Evolutionary conservation across 345 rosid genomes (phyloP).

Genomic region (Salix exigua): DNA sequence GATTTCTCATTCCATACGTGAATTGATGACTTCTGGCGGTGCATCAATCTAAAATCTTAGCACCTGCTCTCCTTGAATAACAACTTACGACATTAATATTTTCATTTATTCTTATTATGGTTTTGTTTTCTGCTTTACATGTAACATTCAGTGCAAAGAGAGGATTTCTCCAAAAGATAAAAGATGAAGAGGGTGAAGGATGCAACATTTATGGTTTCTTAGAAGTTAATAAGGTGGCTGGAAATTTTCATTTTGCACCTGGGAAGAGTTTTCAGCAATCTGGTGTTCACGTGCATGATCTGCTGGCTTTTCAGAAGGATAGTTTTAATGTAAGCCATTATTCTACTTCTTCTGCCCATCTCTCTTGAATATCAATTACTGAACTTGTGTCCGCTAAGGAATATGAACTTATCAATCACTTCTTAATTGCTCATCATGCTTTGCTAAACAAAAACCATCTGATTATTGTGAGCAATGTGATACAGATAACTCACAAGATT

Average conservation of each 20-base stretch:
- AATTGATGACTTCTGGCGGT: not conserved
- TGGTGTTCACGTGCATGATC: slow-evolving; percentile 79
- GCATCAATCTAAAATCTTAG: too few species aligned
- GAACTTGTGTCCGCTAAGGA: not conserved
- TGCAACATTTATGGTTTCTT: slow-evolving; percentile 88
- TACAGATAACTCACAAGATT: slow-evolving; percentile 86
- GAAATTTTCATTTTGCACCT: slow-evolving; percentile 96
- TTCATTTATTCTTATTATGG: not conserved
- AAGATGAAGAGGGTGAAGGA: slow-evolving; percentile 96
- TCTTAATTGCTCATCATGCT: not conserved
- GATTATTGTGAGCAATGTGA: slow-evolving; percentile 7
- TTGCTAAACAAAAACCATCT: not conserved
- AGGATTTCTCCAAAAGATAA: slow-evolving; percentile 76
- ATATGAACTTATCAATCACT: not conserved
- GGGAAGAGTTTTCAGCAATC: slow-evolving; percentile 98
- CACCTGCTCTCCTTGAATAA: not conserved
- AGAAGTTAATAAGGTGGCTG: slow-evolving; percentile 95
- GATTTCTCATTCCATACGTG: not conserved
- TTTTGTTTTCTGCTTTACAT: slow-evolving; percentile 2
- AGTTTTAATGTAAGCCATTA: slow-evolving; percentile 65
- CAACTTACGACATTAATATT: not conserved
- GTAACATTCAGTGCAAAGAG: slow-evolving; percentile 76
- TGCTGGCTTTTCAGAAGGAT: slow-evolving; percentile 77
- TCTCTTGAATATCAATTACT: not conserved
- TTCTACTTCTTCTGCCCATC: not conserved